phyloP scores from a whole-genome alignment of 2,329 filamentous ascomycete genomes.

The Pseudogymnoascus sp. region DNA sequence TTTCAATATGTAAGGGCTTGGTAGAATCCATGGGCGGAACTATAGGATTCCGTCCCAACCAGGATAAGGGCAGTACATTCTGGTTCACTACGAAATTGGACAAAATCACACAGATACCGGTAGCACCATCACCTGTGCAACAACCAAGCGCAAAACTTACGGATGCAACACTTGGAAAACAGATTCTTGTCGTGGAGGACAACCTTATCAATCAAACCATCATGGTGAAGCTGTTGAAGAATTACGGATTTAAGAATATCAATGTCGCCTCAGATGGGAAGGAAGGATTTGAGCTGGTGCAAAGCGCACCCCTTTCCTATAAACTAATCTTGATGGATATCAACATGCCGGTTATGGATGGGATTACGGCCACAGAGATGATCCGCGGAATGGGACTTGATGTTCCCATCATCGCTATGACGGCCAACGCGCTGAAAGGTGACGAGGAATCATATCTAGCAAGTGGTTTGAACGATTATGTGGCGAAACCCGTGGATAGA shows the following conservation, averaged over 20 bases:
- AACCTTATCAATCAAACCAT: constrained; percentile 38
- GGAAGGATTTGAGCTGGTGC: constrained; percentile 35
- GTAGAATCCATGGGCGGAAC: constrained; percentile 48
- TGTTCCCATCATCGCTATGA: constrained; percentile 46
- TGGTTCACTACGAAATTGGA: constrained; percentile 41
- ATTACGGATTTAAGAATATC: constrained; percentile 35
- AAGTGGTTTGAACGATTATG: constrained; percentile 16
- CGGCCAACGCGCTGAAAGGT: constrained; percentile 47
- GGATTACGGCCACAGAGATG: constrained; percentile 39
- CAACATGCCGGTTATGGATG: constrained; percentile 51
- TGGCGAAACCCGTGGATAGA: neutral
- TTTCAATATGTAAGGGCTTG: constrained; percentile 49
- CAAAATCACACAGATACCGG: constrained; percentile 24
- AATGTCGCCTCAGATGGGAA: constrained; percentile 36
- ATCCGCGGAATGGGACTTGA: constrained; percentile 36
- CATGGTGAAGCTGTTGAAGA: constrained; percentile 32
- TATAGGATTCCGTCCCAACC: constrained; percentile 35
- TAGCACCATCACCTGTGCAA: constrained; percentile 20
- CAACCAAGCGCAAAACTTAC: constrained; percentile 28
- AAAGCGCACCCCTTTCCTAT: constrained; percentile 34
- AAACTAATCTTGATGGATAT: constrained; percentile 49
- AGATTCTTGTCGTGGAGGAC: constrained; percentile 35
- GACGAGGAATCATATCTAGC: constrained; percentile 45
- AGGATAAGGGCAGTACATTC: constrained; percentile 41
- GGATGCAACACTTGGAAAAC: constrained; percentile 33